A percentile compares a stretch with the other conserved stretches of the same genome.
Evolutionary conservation across 2,329 filamentous ascomycete species (phyloP).

Genomic region (Aspergillus viridinutans): DNA sequence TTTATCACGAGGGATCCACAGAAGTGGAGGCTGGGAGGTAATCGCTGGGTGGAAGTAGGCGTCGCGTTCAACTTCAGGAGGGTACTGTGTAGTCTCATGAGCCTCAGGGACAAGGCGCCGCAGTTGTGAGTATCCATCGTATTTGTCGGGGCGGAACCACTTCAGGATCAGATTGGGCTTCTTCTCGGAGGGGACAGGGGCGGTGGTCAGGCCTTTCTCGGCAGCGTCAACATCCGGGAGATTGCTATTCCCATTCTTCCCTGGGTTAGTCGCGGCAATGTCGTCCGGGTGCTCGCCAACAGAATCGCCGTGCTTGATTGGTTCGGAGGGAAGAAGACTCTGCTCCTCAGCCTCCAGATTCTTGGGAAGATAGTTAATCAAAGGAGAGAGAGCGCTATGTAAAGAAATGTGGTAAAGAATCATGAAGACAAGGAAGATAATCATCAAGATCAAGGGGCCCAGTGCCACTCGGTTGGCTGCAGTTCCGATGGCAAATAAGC

Average conservation of each 20-base stretch:
- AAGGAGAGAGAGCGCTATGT: slow-evolving; percentile 67
- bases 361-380: slow-evolving; percentile 74
- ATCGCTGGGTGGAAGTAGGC: slow-evolving; percentile 74
- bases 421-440: slow-evolving; percentile 71
- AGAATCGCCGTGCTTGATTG: slow-evolving; percentile 13
- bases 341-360: slow-evolving; percentile 61
- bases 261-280: slow-evolving; percentile 7
- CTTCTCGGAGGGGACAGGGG: slow-evolving; percentile 23
- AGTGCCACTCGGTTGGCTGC: slow-evolving; percentile 59
- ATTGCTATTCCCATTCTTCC: slow-evolving; percentile 16
- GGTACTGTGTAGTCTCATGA: slow-evolving; percentile 56
- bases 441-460: slow-evolving; percentile 70
- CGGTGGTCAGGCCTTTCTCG: slow-evolving; percentile 32
- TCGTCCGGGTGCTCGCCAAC: slow-evolving; percentile 20
- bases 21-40: slow-evolving; percentile 56
- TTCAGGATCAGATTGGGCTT: slow-evolving; percentile 36
- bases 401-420: slow-evolving; percentile 69
- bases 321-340: slow-evolving; percentile 38
- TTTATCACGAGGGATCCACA: slow-evolving; percentile 81
- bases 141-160: slow-evolving; percentile 74
- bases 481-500: slow-evolving; percentile 69
- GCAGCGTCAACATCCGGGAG: slow-evolving; percentile 30
- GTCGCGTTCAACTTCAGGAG: slow-evolving; percentile 57
- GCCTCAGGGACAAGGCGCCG: slow-evolving; percentile 63
- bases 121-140: slow-evolving; percentile 67